A percentile compares a stretch with the other conserved stretches of the same genome.
phyloP scores from a whole-genome alignment of 306 rosid genomes.

The Heteromeles arbutifolia region DNA sequence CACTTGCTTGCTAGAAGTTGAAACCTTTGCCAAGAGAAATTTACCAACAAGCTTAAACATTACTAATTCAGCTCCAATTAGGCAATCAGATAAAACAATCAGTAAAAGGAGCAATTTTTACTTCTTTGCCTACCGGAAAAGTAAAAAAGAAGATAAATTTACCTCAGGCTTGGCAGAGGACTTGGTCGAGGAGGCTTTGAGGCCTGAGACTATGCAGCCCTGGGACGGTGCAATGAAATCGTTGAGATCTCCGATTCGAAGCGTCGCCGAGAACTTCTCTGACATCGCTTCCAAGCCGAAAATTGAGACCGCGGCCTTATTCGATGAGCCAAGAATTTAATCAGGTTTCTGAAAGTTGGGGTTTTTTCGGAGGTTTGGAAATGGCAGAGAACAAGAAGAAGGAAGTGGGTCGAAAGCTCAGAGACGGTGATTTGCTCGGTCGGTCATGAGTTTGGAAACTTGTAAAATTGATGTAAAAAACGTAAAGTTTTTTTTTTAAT shows the following conservation, averaged over 20 bases:
- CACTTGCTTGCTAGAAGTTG: conserved; percentile 41
- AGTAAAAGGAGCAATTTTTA: not conserved
- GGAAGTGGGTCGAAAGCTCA: too few species aligned
- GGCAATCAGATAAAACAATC: not conserved
- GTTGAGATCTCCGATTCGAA: conserved; percentile 86
- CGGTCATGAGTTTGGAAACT: too few species aligned
- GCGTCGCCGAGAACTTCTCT: conserved; percentile 78
- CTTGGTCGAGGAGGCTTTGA: conserved; percentile 38
- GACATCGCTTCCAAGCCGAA: conserved; percentile 41
- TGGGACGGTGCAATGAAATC: conserved; percentile 92
- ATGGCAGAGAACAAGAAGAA: too few species aligned
- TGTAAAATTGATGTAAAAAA: too few species aligned
- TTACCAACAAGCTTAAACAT: not conserved
- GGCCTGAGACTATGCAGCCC: conserved; percentile 81
- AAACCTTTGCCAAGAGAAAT: conserved; percentile 39
- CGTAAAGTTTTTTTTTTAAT: too few species aligned
- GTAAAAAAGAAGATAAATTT: not conserved
- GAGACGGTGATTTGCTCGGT: too few species aligned
- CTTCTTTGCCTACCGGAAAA: too few species aligned
- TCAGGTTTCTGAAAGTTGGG: not conserved
- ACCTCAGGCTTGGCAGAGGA: conserved; percentile 56
- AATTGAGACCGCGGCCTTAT: not conserved
- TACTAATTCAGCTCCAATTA: not conserved
- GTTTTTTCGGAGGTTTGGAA: too few species aligned
- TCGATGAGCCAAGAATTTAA: not conserved